A percentile compares a stretch with the other conserved stretches of the same genome.
These are phyloP conservation scores for Coriaria nepalensis DNA, from an alignment of 306 rosid genomes.

Conservation along the genomic window DNA sequence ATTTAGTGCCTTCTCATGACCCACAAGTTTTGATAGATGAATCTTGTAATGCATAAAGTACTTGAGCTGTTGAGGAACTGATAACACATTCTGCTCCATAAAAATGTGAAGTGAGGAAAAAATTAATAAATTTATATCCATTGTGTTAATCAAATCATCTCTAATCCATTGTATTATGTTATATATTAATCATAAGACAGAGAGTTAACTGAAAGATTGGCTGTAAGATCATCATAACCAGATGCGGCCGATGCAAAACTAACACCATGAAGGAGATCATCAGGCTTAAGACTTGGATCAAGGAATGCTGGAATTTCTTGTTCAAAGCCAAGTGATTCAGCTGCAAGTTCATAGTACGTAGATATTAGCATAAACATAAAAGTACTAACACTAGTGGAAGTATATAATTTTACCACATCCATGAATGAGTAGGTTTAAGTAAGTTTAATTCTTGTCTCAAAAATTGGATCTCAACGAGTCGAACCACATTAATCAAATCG, in stretches of 20 bases:
- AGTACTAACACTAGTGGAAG: too few species aligned
- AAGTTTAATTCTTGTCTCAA: too few species aligned
- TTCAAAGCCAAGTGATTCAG: conserved; percentile 51
- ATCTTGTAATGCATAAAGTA: conserved; percentile 54
- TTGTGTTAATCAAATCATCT: too few species aligned
- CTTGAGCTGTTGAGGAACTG: conserved; percentile 40
- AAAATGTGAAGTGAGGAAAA: too few species aligned
- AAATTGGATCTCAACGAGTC: too few species aligned
- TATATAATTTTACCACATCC: too few species aligned
- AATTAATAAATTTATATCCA: too few species aligned
- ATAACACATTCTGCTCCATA: conserved; percentile 36
- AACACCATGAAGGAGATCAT: conserved; percentile 48
- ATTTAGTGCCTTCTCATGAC: conserved; percentile 28
- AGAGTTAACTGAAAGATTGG: conserved; percentile 42
- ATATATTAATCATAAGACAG: conserved; percentile 5
- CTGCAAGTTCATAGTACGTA: conserved; percentile 16
- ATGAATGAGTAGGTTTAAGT: too few species aligned
- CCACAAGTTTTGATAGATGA: conserved; percentile 31
- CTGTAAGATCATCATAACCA: conserved; percentile 64
- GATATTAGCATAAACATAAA: background rate
- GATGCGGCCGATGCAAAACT: conserved; percentile 83
- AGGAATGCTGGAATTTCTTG: conserved; percentile 50
- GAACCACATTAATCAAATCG: too few species aligned
- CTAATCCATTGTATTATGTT: background rate
- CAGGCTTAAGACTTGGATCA: conserved; percentile 35